Evolutionary conservation across 2,329 filamentous ascomycete species (phyloP), one percentile per base, ranked within the genome.

Genomic region (Curvularia sp.): DNA sequence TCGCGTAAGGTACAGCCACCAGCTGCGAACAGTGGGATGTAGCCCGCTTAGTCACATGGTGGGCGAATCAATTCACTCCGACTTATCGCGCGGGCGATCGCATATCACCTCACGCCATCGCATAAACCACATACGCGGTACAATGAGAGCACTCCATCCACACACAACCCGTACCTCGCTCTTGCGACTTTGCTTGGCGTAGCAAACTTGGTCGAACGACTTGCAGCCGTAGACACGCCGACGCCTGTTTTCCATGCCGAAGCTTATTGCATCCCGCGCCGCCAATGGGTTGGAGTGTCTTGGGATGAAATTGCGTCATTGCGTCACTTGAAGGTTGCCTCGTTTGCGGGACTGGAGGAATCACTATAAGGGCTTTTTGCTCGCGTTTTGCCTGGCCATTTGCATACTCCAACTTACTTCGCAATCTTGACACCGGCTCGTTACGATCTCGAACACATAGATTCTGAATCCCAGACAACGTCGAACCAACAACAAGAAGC

Each of bases 61-160:
- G 54, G 49, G 58, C 73, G 66, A 75, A 75, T 76, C 71, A 76
- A 46, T 58, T 28, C 51, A 57, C 39, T 50, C 58, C 56, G 58
- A 62, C 70, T 75, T 75, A 73, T 73, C 66, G 53, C 47, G 49
- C 49, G 41, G 31, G 26, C 49, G 35, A 30, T 43, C 53, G 65
- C 62, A 61, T 41, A 74, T 73, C 71, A 75, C 73, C 70, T 76
- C 72, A 76, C 70, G 39, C 53, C 65, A 72, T 71, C 66, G 70
- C 63, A 63, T 60, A 71, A 58, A 64, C 55, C 43, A 55, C 51
- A 38, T 52, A 49, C 53, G 56, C 55, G 62, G 53, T 59, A 66
- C 60, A 56, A 49, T 55, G 47, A 46, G 57, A 54, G 33, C 28
- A 48, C 46, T 50, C 28, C 49, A 55, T 60, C 30, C 28, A 55